Evolutionary conservation across 306 rosid genomes (phyloP).

Genomic region (Vigna mungo): DNA sequence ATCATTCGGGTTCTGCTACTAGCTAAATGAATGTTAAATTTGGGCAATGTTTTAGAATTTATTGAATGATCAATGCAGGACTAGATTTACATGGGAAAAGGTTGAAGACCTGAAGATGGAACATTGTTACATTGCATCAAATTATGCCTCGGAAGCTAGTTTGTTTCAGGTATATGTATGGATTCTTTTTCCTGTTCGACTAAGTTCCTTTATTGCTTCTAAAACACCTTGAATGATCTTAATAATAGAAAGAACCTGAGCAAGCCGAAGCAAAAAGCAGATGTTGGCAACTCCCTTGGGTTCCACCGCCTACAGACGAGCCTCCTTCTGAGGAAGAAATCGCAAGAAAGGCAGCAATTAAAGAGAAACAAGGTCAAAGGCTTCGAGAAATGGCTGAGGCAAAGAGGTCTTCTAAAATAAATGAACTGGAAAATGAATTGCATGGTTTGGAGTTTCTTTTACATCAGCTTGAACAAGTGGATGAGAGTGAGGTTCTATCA

Average conservation of each 20-base stretch:
- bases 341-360: constrained; percentile 90
- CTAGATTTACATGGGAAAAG: constrained; percentile 60
- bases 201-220: constrained; percentile 30
- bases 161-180: constrained; percentile 64
- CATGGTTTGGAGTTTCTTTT: constrained; percentile 76
- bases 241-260: constrained; percentile 58
- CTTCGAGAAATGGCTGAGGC: constrained; percentile 93
- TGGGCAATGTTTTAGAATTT: constrained; percentile 1
- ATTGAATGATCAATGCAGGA: constrained; percentile 52
- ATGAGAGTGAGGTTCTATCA: constrained; percentile 59
- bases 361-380: constrained; percentile 86
- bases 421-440: constrained; percentile 81
- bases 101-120: constrained; percentile 69
- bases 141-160: constrained; percentile 70
- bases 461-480: constrained; percentile 73
- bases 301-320: constrained; percentile 81
- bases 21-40: constrained; percentile 8
- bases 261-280: constrained; percentile 76
- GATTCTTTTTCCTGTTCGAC: constrained; percentile 10
- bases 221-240: constrained; percentile 23
- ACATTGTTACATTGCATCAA: constrained; percentile 77
- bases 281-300: constrained; percentile 88
- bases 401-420: constrained; percentile 73
- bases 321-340: constrained; percentile 88
- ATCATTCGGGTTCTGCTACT: constrained; percentile 35